Evolutionary conservation across 1,284 basidiomycete species (phyloP), one percentile per base, ranked within the genome.

Genomic region (Thelephora terrestris): DNA sequence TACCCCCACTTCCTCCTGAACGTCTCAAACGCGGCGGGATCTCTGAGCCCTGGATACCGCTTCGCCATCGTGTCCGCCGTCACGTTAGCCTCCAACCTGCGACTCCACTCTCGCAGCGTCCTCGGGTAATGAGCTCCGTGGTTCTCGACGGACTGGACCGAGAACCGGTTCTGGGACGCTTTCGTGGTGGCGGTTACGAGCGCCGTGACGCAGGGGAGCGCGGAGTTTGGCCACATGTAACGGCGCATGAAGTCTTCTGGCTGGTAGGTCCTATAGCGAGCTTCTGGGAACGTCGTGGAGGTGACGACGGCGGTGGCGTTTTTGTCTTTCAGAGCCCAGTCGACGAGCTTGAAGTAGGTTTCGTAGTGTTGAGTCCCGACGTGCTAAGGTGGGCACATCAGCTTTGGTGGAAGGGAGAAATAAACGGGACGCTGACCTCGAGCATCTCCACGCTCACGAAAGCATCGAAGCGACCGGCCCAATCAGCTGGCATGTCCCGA

Each of bases 221-320:
- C 89, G 1, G 87, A 89, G 56, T 93, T 92, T 3, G 91, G 91
- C 86, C 91, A 94, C 79, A 93, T 86, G 68, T 90, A 94, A 56
- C 85, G 84, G 46, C 85, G 78, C 77, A 91, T 91, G 66, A 91
- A 91, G 64, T 91, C 88, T 59, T 89, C 83, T n/a, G 82, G 83
- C 81, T 86, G 83, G 59, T 81, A 85, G 29, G 64, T 69, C 38
- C 75, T 74, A 55, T 76, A 85, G 48, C 86, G 74, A 16, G 75
- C 75, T 64, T 93, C 91, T 2, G 91, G 91, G 68, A 91, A 90
- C 7, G 89, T 91, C 34, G 89, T 90, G 42, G 85, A 77, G 56
- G 79, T 87, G 57, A 92, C 76, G 47, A 90, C 85, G 12, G 69
- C 85, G 2, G 81, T 79, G 5, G 90, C 86, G 46, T 74, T 67